Base-by-base conservation (phyloP, 2,329 filamentous ascomycete species). In the Colletotrichum scovillei region DNA sequence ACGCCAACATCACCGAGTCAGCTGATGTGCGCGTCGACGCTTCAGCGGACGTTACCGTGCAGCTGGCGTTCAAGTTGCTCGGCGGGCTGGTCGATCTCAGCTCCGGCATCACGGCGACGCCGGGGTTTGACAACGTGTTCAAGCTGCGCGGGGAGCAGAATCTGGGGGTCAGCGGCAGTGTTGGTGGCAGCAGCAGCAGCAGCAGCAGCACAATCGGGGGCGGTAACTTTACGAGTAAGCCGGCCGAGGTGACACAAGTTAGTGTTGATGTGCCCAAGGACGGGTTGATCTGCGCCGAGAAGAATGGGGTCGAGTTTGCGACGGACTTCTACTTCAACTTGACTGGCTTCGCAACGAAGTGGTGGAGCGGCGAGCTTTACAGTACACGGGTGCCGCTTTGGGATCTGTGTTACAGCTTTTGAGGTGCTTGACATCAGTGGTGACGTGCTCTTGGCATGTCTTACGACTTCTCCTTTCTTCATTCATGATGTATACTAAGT, bases 71-170 rank as follows among this genome's bases (percentile, higher is more conserved):
- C 76, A 76, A 82, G 72, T 75, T 84, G 73, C 75, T 86, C 65
- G 76, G 82, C 71, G 74, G 82, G 24, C 59, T 81, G 7, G 75
- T 83, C 60, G 80, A 84, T 73, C 78, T 84, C 38, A 83, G 80
- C 22, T 79, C 80, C n/a, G 84, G 84, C 9, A 64, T 85, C 42
- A 82, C 81, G 1, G 81, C 81, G 2, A 78, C 76, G 6, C 81
- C 83, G 5, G 80, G 79, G 30, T 80, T 85, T 73, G 76, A 79
- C 57, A 85, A 84, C 75, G 78, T 78, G 16, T 81, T 85, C 72
- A 76, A 75, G 12, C 76, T 82, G 4, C 75, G 76, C 42, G 78
- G 78, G 0, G 74, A 76, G 55, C 79, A 81, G 72, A 69, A 76
- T 38, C 74, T 78, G 7, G 77, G 76, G 5, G 14, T 28, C 30